These are phyloP conservation scores for Singerocomus inundabilis DNA, from an alignment of 1,284 basidiomycete species.

Conservation along the genomic window DNA sequence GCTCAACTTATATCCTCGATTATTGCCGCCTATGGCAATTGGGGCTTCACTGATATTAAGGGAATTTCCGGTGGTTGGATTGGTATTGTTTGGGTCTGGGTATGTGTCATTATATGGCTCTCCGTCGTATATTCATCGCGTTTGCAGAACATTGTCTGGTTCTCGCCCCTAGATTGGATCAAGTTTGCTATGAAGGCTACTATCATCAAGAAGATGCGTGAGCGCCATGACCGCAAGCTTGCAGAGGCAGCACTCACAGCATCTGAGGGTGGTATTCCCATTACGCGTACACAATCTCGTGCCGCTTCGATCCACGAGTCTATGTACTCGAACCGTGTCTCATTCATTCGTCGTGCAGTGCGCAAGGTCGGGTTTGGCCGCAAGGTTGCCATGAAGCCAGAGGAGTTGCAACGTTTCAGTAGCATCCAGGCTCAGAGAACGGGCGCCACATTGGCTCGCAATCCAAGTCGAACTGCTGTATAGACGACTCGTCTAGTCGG, in stretches of 20 bases:
- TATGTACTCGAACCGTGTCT: constrained; percentile 90
- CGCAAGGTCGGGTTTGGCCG: constrained; percentile 84
- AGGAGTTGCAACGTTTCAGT: constrained; percentile 82
- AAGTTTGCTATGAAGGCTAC: constrained; percentile 96
- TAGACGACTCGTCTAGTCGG: constrained; percentile 20
- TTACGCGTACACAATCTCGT: constrained; percentile 84
- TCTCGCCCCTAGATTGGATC: constrained; percentile 91
- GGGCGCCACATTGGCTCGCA: constrained; percentile 73
- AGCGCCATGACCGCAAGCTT: constrained; percentile 49
- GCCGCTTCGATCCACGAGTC: constrained; percentile 91
- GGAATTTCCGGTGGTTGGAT: constrained; percentile 90
- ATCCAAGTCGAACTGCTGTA: constrained; percentile 62
- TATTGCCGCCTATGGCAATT: constrained; percentile 91
- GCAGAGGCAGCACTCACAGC: constrained; percentile 41
- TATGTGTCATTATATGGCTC: constrained; percentile 38
- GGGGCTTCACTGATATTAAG: constrained; percentile 84
- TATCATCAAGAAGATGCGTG: constrained; percentile 80
- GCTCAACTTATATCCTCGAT: constrained; percentile 94
- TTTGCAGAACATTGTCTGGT: constrained; percentile 86
- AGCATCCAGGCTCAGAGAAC: constrained; percentile 80
- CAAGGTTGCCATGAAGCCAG: constrained; percentile 76
- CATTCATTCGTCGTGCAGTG: constrained; percentile 83
- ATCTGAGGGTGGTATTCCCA: constrained; percentile 64
- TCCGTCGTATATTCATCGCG: constrained; percentile 2
- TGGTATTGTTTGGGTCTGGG: constrained; percentile 96